Evolutionary conservation across 352 stramenopile species (phyloP), one percentile per base, ranked within the genome.

Genomic region (Aphanomyces astaci): DNA sequence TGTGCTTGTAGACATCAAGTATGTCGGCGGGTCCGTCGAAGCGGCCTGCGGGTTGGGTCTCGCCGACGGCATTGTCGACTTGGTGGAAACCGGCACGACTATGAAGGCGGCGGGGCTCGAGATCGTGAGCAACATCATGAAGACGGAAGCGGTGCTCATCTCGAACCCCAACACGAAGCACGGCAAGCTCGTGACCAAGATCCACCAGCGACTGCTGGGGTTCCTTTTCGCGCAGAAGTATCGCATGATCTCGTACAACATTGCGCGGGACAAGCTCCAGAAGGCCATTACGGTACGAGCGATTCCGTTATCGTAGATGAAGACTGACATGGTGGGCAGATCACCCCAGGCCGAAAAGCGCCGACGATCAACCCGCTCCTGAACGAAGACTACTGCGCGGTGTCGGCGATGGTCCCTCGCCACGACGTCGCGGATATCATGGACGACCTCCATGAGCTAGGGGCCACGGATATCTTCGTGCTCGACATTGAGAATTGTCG

Each of bases 51-150:
- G 93, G 11, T 83, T 99, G n/a, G 97, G 97, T 7, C 73, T 99
- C 36, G 97, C 96, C 15, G 97, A 99, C 76, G 97, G 94, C 49
- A 97, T 99, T 66, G 96, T 99, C 30, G 97, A 99, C 85, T 82
- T 99, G 28, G 96, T 99, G 15, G 97, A 99, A 80, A 99, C 96
- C 11, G 97, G 97, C 30, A 99, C 97, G 36, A 99, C 97, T 28
- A 99, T 99, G 96, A 96, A 93, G 73, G 96, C 96, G 30, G 96
- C 96, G 24, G 96, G 96, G 1, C 76, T 99, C 39, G 95, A 98
- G 77, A 78, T 99, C 43, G 86, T 98, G 63, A 90, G 84, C 33
- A 96, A 94, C 22, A 96, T 99, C 72, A 76, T 98, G 49, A 76
- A 82, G 36, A 96, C 87, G 4, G 73, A 99, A 79, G 88, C 95